Base-by-base conservation (phyloP, 176 grass and related monocot species). In the Aegilops speltoides region DNA sequence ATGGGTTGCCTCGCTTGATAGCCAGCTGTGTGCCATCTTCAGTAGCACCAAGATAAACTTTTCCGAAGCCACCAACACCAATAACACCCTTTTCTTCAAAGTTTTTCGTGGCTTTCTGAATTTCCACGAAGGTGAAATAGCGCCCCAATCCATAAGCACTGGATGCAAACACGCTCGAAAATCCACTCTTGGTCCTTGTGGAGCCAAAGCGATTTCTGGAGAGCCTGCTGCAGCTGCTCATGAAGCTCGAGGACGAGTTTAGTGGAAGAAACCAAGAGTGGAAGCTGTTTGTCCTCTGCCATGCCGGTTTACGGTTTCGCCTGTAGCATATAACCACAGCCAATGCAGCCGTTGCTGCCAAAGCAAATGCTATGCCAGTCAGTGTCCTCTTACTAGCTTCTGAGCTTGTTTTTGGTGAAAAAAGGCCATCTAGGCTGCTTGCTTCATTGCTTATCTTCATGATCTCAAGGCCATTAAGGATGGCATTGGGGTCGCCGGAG, bases 371-470 rank as follows among this genome's bases (percentile, higher is more conserved):
- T 65, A 93, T 29, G 23, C 82, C 88, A 2, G 96, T 90, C 46
- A 93, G 63, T 61, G 76, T 80, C 77, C 24, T 93, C 88, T 82
- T 89, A 62, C 46, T 76, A 73, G 84, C 56, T 29, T 84, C 85
- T 28, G 76, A 87, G 11, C 87, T 86, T 79, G 50, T 63, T 79
- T 88, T 80, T 68, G 81, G 89, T 75, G 89, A 89, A 70, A 93
- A 98, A 14, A 84, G 66, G 7, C 96, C 93, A 83, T 98, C 93
- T 79, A 95, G 84, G 87, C 96, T 98, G 79, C 85, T 87, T 33
- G 84, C 96, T 79, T 72, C 59, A 84, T 95, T 98, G 84, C 91
- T 98, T 89, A 98, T 95, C 88, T 98, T 95, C 86, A 98, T 98
- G 64, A 98, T 77, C 82, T 98, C 93, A 68, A 98, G 87, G 70